Evolutionary conservation across 371 early-diverging fungal genomes (phyloP).

Genomic region (Rhizomucor pusillus): DNA sequence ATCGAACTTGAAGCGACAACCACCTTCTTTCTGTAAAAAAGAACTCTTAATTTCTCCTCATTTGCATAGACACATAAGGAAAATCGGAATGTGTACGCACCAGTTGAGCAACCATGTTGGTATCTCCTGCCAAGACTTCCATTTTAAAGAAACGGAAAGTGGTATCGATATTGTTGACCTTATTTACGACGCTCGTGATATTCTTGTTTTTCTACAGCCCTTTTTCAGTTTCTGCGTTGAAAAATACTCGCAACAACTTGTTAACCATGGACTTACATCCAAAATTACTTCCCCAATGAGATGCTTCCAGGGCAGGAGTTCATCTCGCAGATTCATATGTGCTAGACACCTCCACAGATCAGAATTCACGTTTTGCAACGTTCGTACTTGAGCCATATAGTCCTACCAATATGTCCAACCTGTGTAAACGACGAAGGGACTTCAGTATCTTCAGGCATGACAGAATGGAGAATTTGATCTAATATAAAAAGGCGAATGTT

Average conservation of each 20-base stretch:
- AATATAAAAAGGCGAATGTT: neutral
- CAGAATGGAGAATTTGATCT: conserved; percentile 89
- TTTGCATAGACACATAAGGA: neutral
- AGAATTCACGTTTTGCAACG: neutral
- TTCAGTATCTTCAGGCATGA: conserved; percentile 78
- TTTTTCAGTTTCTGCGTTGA: neutral
- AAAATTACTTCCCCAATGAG: conserved; percentile 93
- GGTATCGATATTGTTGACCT: conserved; percentile 91
- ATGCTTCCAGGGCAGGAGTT: conserved; percentile 84
- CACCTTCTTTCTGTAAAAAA: conserved; percentile 77
- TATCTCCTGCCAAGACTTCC: conserved; percentile 93
- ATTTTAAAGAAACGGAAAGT: conserved; percentile 95
- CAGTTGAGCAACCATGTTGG: conserved; percentile 84
- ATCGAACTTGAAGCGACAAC: conserved; percentile 91
- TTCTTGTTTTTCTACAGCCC: conserved; percentile 80
- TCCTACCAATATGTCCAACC: conserved; percentile 94
- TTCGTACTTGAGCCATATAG: neutral
- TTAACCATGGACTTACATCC: conserved; percentile 81
- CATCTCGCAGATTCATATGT: conserved; percentile 93
- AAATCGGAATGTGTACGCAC: conserved; percentile 37
- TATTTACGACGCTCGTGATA: conserved; percentile 94
- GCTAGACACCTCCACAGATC: conserved; percentile 45
- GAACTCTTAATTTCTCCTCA: neutral
- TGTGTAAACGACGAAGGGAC: conserved; percentile 92
- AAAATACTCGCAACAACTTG: neutral